phyloP scores from a whole-genome alignment of 202 grass and related monocot species.

The Panicum hallii region DNA sequence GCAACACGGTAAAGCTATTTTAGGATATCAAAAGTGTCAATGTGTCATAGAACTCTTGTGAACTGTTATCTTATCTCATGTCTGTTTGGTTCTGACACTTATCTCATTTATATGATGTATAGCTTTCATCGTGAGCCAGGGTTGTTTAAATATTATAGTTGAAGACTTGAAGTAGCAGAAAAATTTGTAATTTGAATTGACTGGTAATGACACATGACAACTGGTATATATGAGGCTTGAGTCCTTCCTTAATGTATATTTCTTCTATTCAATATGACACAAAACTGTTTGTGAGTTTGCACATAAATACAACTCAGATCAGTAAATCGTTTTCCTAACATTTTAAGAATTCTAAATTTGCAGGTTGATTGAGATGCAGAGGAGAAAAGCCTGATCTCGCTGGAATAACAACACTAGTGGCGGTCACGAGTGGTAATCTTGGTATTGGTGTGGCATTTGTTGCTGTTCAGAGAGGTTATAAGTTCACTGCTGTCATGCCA shows the following conservation, averaged over 20 bases:
- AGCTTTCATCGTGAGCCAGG: background rate
- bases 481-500: conserved; percentile 58
- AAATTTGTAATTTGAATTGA: conserved; percentile 2
- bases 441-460: conserved; percentile 56
- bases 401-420: conserved; percentile 56
- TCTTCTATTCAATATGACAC: background rate
- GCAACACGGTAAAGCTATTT: background rate
- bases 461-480: conserved; percentile 65
- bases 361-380: conserved; percentile 76
- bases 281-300: background rate
- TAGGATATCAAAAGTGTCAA: background rate
- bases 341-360: background rate
- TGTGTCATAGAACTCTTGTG: background rate
- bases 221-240: background rate
- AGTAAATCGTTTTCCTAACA: background rate
- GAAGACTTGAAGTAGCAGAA: background rate
- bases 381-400: conserved; percentile 60
- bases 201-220: background rate
- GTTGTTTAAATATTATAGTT: conserved; percentile 7
- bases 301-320: background rate
- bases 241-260: background rate
- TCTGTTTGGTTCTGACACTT: background rate
- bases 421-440: conserved; percentile 60
- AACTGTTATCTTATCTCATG: background rate
- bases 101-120: background rate